Percentiles rank a stretch among this genome's conserved stretches.
phyloP scores from a whole-genome alignment of 805 yeast species.

The Isabelozyma rhagii region DNA sequence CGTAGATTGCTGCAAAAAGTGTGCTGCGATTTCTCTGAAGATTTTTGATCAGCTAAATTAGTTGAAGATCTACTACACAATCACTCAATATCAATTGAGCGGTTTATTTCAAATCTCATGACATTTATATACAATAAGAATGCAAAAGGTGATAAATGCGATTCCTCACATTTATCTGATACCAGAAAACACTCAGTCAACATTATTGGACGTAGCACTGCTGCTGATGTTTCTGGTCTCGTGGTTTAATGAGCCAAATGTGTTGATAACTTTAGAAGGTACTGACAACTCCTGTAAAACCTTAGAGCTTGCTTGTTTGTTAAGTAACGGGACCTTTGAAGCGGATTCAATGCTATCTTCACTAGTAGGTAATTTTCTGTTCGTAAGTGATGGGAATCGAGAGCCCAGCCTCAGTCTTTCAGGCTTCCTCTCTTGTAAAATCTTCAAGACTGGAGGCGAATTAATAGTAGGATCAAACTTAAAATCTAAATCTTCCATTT shows the following conservation, averaged over 20 bases:
- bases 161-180: not conserved
- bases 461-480: slow-evolving; percentile 25
- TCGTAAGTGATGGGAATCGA: slow-evolving; percentile 8
- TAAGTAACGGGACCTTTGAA: slow-evolving; percentile 26
- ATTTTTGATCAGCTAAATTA: too few relatives aligned
- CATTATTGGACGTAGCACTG: slow-evolving; percentile 19
- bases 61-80: too few relatives aligned
- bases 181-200: slow-evolving; percentile 10
- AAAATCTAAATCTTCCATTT: slow-evolving; percentile 25
- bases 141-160: not conserved
- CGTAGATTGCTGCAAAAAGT: too few relatives aligned
- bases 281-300: slow-evolving; percentile 8
- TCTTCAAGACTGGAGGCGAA: slow-evolving; percentile 24
- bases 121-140: not conserved
- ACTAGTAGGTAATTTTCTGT: slow-evolving; percentile 14
- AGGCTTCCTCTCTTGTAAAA: slow-evolving; percentile 5
- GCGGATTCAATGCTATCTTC: slow-evolving; percentile 7
- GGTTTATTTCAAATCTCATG: not conserved
- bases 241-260: slow-evolving; percentile 6
- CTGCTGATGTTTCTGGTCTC: slow-evolving; percentile 16
- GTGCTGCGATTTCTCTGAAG: too few relatives aligned
- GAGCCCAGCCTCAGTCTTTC: slow-evolving; percentile 2
- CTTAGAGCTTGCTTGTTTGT: slow-evolving; percentile 31
- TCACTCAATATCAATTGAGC: too few relatives aligned
- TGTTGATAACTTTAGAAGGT: slow-evolving; percentile 16